Conservation (phyloP, 176 grass and related monocot species). For the Carex myosuroides region DNA sequence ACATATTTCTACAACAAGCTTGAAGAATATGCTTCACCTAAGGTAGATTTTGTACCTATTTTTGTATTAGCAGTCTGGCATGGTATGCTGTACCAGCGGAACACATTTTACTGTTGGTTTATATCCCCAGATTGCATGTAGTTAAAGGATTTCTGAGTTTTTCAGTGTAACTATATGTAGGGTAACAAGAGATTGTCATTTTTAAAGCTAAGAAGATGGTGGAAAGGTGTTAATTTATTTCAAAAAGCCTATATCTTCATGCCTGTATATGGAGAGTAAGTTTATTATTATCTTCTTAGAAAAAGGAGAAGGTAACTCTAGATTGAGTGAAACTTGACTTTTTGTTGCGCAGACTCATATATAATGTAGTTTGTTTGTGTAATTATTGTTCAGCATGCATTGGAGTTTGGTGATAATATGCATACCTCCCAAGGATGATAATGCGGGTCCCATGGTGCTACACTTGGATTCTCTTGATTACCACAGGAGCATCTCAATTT, state of each 20-base stretch:
- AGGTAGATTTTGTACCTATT: constrained; percentile 47
- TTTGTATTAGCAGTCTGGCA: neutral
- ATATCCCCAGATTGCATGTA: neutral
- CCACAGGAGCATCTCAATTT: constrained; percentile 66
- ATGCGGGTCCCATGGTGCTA: constrained; percentile 70
- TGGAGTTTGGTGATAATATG: constrained; percentile 96
- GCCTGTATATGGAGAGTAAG: constrained; percentile 90
- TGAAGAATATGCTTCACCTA: constrained; percentile 37
- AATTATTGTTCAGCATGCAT: constrained; percentile 47
- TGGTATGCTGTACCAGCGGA: neutral
- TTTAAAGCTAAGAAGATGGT: constrained; percentile 91
- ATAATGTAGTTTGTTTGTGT: constrained; percentile 15
- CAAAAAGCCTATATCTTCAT: constrained; percentile 70
- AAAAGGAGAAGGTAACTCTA: neutral
- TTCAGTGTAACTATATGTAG: constrained; percentile 36
- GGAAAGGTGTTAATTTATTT: constrained; percentile 86
- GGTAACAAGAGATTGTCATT: constrained; percentile 45
- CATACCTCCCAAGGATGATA: constrained; percentile 69
- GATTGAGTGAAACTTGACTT: constrained; percentile 8
- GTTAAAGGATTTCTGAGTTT: neutral
- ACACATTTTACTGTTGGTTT: neutral
- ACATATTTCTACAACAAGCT: constrained; percentile 88
- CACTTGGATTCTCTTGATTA: constrained; percentile 94
- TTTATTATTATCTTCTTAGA: constrained; percentile 12
- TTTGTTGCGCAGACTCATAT: neutral